Evolutionary conservation across 1,284 basidiomycete species (phyloP).

Genomic region (Cronartium quercuum): DNA sequence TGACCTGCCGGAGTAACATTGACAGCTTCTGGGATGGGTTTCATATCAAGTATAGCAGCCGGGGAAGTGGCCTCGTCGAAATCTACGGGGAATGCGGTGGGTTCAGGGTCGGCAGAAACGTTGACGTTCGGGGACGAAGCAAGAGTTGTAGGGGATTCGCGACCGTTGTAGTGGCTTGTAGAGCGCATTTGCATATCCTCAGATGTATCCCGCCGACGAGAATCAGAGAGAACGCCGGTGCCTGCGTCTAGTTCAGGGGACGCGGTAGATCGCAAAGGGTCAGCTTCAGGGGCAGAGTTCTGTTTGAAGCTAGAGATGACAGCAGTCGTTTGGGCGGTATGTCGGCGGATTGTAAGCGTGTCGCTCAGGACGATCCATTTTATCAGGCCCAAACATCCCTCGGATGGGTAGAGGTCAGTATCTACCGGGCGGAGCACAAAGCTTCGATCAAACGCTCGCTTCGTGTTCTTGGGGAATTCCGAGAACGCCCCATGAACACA

Average conservation of each 20-base stretch:
- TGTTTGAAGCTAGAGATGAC: conserved; percentile 15
- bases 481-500: conserved; percentile 30
- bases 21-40: background rate
- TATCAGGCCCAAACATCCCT: conserved; percentile 36
- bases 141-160: background rate
- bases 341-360: conserved; percentile 30
- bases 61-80: background rate
- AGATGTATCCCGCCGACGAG: background rate
- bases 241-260: too few relatives aligned
- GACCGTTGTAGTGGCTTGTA: background rate
- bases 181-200: background rate
- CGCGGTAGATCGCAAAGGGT: background rate
- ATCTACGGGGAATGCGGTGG: background rate
- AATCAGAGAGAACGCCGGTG: too few relatives aligned
- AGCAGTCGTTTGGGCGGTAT: conserved; percentile 8
- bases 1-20: background rate
- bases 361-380: conserved; percentile 39
- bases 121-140: background rate
- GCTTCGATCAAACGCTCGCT: conserved; percentile 34
- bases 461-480: conserved; percentile 22
- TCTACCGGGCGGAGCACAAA: conserved; percentile 35
- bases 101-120: background rate
- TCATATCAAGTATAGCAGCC: background rate
- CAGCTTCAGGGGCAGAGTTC: background rate
- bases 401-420: conserved; percentile 20